Percentiles rank a stretch among this genome's conserved stretches.
These are phyloP conservation scores for Aspergillus sp. DNA, from an alignment of 2,329 filamentous ascomycete genomes.

Conservation along the genomic window DNA sequence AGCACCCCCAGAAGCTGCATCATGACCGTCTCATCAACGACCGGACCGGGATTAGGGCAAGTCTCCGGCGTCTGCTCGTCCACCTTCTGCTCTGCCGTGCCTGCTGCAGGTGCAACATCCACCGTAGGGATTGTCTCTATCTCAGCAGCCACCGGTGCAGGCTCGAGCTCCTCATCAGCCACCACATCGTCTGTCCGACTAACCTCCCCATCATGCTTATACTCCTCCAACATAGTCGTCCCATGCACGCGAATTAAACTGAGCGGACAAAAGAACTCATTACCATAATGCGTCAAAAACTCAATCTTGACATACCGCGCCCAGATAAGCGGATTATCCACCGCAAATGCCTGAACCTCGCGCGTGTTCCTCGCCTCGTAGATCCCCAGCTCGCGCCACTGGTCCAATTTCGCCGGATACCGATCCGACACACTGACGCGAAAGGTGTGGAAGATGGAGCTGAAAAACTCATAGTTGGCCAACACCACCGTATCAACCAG, in stretches of 20 bases:
- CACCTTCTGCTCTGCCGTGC: slow-evolving; percentile 26
- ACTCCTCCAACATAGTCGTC: slow-evolving; percentile 91
- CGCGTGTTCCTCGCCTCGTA: slow-evolving; percentile 92
- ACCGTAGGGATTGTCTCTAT: not conserved
- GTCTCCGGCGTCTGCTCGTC: slow-evolving; percentile 10
- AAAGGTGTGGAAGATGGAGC: slow-evolving; percentile 91
- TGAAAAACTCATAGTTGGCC: slow-evolving; percentile 99
- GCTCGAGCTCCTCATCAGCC: slow-evolving; percentile 54
- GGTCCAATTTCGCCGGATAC: slow-evolving; percentile 87
- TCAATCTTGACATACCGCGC: slow-evolving; percentile 90
- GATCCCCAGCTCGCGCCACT: slow-evolving; percentile 85
- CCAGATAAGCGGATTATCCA: slow-evolving; percentile 96
- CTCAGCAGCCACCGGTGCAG: slow-evolving; percentile 21
- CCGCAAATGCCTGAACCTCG: slow-evolving; percentile 88
- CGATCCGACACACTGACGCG: slow-evolving; percentile 89
- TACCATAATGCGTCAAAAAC: slow-evolving; percentile 90
- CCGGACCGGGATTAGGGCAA: slow-evolving; percentile 21
- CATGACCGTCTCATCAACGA: slow-evolving; percentile 20
- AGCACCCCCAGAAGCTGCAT: slow-evolving; percentile 2
- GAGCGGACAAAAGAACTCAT: slow-evolving; percentile 93
- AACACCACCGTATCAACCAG: slow-evolving; percentile 95
- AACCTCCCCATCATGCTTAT: slow-evolving; percentile 79
- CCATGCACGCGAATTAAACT: slow-evolving; percentile 90
- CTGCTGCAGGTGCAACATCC: not conserved
- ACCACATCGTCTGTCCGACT: slow-evolving; percentile 60